Conservation (phyloP, 345 rosid genomes). For the Garcia nutans region DNA sequence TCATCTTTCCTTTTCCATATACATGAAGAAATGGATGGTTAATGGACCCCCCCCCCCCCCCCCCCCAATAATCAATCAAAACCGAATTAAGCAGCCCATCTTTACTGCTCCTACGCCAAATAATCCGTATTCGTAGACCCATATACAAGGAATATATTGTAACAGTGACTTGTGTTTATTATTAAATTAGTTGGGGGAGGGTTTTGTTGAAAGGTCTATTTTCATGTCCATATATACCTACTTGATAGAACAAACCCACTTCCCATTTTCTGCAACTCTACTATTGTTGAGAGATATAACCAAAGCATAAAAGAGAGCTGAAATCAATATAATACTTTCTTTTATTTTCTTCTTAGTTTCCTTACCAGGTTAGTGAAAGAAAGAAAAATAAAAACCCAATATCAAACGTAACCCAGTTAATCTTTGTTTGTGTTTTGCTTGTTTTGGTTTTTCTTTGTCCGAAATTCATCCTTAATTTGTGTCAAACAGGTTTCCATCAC, state of each 20-base stretch:
- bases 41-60: conserved; percentile 26
- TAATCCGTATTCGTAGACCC: not conserved
- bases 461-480: not conserved
- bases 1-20: conserved; percentile 30
- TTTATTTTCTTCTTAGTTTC: conserved; percentile 14
- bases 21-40: conserved; percentile 40
- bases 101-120: not conserved
- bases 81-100: not conserved
- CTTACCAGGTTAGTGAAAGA: conserved; percentile 23
- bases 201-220: conserved; percentile 47
- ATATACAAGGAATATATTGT: not conserved
- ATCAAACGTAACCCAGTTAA: conserved; percentile 2
- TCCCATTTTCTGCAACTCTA: conserved; percentile 50
- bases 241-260: conserved; percentile 34
- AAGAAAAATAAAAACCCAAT: not conserved
- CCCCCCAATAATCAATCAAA: not conserved
- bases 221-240: conserved; percentile 37
- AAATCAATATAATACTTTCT: conserved; percentile 11
- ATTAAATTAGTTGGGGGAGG: conserved; percentile 13
- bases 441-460: not conserved
- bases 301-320: conserved; percentile 8
- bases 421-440: not conserved
- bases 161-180: not conserved
- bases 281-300: conserved; percentile 15
- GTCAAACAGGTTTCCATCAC: conserved; percentile 34